These are phyloP conservation scores for Auricularia cornea DNA, from an alignment of 768 basidiomycete species.

Conservation along the genomic window DNA sequence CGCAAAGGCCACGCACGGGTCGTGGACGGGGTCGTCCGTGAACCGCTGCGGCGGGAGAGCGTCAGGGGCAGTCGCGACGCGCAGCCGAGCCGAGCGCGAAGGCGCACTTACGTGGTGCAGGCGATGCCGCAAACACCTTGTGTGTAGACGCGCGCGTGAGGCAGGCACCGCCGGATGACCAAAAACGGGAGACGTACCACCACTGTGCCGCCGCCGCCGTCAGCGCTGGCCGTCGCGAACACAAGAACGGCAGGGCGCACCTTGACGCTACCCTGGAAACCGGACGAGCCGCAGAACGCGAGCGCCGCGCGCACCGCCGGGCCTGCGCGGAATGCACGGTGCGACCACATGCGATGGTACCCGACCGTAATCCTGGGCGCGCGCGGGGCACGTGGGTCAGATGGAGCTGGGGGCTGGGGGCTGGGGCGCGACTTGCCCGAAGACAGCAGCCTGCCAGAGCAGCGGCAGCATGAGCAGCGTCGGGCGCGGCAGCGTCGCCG, in stretches of 20 bases:
- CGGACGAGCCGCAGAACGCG: conserved; percentile 60
- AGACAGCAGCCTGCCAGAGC: conserved; percentile 61
- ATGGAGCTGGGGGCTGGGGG: neutral
- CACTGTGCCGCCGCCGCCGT: conserved; percentile 26
- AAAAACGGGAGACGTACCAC: conserved; percentile 21
- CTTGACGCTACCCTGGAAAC: conserved; percentile 76
- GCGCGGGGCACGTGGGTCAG: neutral
- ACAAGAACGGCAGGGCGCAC: conserved; percentile 25
- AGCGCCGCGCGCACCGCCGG: conserved; percentile 47
- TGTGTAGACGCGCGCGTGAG: neutral
- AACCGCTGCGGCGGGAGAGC: conserved; percentile 38
- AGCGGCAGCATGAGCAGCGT: conserved; percentile 47
- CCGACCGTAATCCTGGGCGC: conserved; percentile 25
- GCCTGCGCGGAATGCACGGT: conserved; percentile 56
- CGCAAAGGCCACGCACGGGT: conserved; percentile 39
- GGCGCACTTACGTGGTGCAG: conserved; percentile 54
- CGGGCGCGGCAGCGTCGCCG: conserved; percentile 30
- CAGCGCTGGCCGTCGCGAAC: conserved; percentile 5
- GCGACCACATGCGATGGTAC: conserved; percentile 75
- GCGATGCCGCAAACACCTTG: conserved; percentile 67
- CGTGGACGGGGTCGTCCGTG: conserved; percentile 59
- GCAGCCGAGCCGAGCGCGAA: neutral
- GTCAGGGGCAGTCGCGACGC: neutral
- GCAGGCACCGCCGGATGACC: no score
- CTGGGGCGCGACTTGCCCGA: conserved; percentile 42